Percentiles rank a stretch among this genome's conserved stretches.
phyloP scores from a whole-genome alignment of 2,329 filamentous ascomycete genomes.

The Ceratocystis alfenasii region DNA sequence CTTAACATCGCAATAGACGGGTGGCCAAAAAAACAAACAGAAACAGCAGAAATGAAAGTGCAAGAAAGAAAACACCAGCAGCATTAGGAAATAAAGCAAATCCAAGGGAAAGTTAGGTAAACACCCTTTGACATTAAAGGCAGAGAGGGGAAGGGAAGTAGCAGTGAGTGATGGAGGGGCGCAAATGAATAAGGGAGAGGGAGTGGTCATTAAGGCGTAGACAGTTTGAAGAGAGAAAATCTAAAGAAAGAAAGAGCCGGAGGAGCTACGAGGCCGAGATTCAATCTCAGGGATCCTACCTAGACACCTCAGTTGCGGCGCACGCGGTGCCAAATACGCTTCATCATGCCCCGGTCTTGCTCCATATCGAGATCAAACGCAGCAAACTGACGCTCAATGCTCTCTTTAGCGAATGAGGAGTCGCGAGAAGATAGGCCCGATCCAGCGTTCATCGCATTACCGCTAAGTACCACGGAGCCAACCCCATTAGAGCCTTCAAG shows the following conservation, averaged over 20 bases:
- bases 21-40: neutral
- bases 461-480: constrained; percentile 25
- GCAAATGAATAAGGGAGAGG: neutral
- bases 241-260: neutral
- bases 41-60: neutral
- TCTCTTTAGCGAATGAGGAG: constrained; percentile 36
- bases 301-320: constrained; percentile 15
- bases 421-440: constrained; percentile 11
- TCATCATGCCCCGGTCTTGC: constrained; percentile 45
- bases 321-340: constrained; percentile 53
- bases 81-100: neutral
- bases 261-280: constrained; percentile 14
- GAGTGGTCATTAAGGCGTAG: constrained; percentile 1
- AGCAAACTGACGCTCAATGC: constrained; percentile 42
- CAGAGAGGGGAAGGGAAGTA: neutral
- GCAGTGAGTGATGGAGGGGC: neutral
- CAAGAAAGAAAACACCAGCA: neutral
- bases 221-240: constrained; percentile 7
- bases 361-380: constrained; percentile 42
- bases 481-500: constrained; percentile 18
- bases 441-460: constrained; percentile 28
- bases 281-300: neutral
- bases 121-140: neutral
- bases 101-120: too few relatives aligned
- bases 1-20: neutral